Evolutionary conservation across 306 rosid species (phyloP).

Genomic region (Vicia sativa): DNA sequence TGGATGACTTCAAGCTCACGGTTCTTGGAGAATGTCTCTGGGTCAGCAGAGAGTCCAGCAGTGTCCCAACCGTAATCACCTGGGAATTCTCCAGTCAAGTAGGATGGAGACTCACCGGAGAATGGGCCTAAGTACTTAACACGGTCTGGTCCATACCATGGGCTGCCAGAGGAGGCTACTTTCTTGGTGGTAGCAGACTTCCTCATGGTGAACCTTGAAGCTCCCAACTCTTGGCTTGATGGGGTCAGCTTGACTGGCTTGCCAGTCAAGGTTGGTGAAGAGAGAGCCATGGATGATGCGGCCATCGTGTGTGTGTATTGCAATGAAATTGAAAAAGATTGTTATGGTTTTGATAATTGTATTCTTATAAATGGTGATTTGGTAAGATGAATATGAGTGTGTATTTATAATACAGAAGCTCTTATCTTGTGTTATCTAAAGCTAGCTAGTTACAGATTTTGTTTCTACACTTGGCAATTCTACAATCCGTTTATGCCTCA

Average conservation of each 20-base stretch:
- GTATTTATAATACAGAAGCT: neutral
- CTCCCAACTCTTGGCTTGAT: slow-evolving; percentile 40
- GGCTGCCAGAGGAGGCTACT: too few species aligned
- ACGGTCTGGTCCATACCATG: too few species aligned
- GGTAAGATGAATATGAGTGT: neutral
- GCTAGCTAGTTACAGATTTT: slow-evolving; percentile 31
- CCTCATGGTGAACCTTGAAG: too few species aligned
- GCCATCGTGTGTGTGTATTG: slow-evolving; percentile 51
- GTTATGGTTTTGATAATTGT: neutral
- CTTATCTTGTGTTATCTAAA: slow-evolving; percentile 38
- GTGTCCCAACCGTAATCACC: slow-evolving; percentile 38
- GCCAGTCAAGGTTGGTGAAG: slow-evolving; percentile 48
- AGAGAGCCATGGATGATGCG: slow-evolving; percentile 52
- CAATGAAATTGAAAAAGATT: neutral
- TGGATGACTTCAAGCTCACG: too few species aligned
- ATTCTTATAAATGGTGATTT: neutral
- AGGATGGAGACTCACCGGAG: too few species aligned
- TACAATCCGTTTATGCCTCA: slow-evolving; percentile 28
- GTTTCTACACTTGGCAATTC: slow-evolving; percentile 20
- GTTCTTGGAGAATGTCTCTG: too few species aligned
- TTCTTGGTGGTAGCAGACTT: too few species aligned
- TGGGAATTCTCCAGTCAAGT: slow-evolving; percentile 15
- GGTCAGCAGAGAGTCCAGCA: slow-evolving; percentile 35
- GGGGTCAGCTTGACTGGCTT: slow-evolving; percentile 61
- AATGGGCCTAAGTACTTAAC: too few species aligned